Conservation (phyloP, 208 protist species). For the Leishmania lainsoni region DNA sequence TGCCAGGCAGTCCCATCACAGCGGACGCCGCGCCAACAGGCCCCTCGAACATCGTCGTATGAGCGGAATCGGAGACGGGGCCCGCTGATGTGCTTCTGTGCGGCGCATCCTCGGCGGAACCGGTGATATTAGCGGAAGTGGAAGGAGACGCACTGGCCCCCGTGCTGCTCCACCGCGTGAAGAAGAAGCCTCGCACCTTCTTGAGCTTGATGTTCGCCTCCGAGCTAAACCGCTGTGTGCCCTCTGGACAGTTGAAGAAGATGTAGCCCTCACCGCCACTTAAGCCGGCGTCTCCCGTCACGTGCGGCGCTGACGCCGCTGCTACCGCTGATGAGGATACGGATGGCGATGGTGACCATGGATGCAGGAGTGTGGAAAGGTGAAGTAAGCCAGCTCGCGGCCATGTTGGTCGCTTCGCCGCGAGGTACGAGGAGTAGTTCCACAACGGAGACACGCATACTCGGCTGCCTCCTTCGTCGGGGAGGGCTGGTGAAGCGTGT, state of each 20-base stretch:
- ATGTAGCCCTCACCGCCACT: slow-evolving; percentile 60
- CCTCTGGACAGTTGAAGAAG: slow-evolving; percentile 90
- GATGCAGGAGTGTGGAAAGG: not conserved
- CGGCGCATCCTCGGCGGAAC: not conserved
- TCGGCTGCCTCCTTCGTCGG: not conserved
- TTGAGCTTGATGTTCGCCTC: slow-evolving; percentile 78
- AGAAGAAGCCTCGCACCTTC: slow-evolving; percentile 73
- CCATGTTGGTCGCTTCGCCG: slow-evolving; percentile 19
- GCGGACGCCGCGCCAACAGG: slow-evolving; percentile 36
- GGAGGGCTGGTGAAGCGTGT: not conserved
- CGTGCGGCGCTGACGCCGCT: not conserved
- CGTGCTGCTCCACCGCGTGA: slow-evolving; percentile 57
- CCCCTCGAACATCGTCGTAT: not conserved
- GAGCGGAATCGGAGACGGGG: not conserved
- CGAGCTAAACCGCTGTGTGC: slow-evolving; percentile 79
- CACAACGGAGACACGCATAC: not conserved
- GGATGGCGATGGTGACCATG: not conserved
- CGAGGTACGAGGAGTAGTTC: slow-evolving; percentile 25
- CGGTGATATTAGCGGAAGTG: not conserved
- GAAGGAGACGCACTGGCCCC: too few relatives aligned
- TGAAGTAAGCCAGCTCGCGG: slow-evolving; percentile 13
- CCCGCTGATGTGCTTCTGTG: not conserved
- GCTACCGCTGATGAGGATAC: not conserved
- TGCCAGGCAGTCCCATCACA: slow-evolving; percentile 82
- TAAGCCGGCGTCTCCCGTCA: slow-evolving; percentile 23